Base-by-base conservation (phyloP, 2,329 filamentous ascomycete species). In the Beauveria varroae region DNA sequence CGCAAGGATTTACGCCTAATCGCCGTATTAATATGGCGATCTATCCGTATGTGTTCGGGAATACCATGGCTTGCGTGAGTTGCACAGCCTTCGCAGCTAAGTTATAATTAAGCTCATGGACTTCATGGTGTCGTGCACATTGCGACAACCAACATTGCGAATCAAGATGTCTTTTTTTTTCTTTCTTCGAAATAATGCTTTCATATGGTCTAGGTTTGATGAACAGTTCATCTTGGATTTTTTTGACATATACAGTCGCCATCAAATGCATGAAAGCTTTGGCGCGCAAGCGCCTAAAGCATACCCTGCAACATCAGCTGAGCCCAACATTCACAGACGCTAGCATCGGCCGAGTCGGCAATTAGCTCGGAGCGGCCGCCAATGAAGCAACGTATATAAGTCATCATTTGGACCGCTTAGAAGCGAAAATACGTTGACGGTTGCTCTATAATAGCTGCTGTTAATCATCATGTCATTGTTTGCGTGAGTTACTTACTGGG, bases 381-480 rank as follows among this genome's bases (percentile, higher is more conserved):
- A 60, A 53, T 53, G 28, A 41, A 5, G 53, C 7, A 54, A 40
- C 24, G 12, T 54, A 60, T 60, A 47, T 37, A 50, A 60, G 49
- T 46, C 50, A 60, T 53, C 41, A 12, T 20, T 24, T 16, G 49
- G 20, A 53, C 18, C 10, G 14, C 28, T 47, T 22, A 30, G 26
- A 37, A 28, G 30, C 24, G 1, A 24, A 44, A 24, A 12, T 43
- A n/a, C 24, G 10, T 40, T n/a, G 9, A 18, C 44, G 44, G 24
- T 18, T 44, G n/a, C 10, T n/a, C n/a, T 6, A 5, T 37, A 14
- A 9, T 20, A 20, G 9, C 14, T 16, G 16, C 16, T 41, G 3
- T 18, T 24, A 26, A 30, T 24, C 24, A 41, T 28, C 12, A 81
- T 82, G 79, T 74, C 79, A 62, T 75, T 79, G 46, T 81, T 82